These are phyloP conservation scores for Hansenula sp. DNA, from an alignment of 1,139 yeast genomes.

Conservation along the genomic window DNA sequence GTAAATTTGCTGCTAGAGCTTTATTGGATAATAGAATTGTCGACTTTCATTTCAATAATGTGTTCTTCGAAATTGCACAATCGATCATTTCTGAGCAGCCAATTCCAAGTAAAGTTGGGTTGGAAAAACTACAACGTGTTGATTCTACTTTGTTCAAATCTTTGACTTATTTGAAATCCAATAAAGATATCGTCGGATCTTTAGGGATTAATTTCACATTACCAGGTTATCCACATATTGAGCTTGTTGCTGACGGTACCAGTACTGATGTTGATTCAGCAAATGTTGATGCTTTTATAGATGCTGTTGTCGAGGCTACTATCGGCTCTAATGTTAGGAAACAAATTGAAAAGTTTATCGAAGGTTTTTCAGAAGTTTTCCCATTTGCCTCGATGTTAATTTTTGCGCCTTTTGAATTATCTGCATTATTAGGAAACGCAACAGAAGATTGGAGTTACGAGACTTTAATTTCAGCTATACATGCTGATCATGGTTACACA, in stretches of 20 bases:
- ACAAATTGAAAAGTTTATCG: constrained; percentile 68
- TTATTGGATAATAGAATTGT: constrained; percentile 81
- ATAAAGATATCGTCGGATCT: constrained; percentile 38
- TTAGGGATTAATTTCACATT: constrained; percentile 63
- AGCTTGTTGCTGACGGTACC: constrained; percentile 54
- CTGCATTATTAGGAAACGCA: constrained; percentile 64
- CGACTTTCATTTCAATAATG: constrained; percentile 73
- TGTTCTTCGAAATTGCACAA: constrained; percentile 54
- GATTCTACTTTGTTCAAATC: constrained; percentile 66
- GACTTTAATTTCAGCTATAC: constrained; percentile 56
- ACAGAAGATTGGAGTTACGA: constrained; percentile 85
- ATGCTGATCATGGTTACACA: constrained; percentile 89
- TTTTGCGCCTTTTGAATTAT: constrained; percentile 72
- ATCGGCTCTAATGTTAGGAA: constrained; percentile 59
- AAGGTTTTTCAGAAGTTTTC: constrained; percentile 82
- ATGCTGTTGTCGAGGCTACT: constrained; percentile 55
- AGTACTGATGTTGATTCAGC: constrained; percentile 42
- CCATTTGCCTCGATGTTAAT: constrained; percentile 72
- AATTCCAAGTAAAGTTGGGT: constrained; percentile 25
- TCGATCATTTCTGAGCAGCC: constrained; percentile 8
- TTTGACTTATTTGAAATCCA: constrained; percentile 45
- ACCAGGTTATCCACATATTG: constrained; percentile 73
- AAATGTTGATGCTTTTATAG: constrained; percentile 60
- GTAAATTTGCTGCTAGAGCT: constrained; percentile 84
- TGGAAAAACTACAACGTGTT: constrained; percentile 45